phyloP scores from a whole-genome alignment of 2,329 filamentous ascomycete species.

The Fonsecaea nubica region DNA sequence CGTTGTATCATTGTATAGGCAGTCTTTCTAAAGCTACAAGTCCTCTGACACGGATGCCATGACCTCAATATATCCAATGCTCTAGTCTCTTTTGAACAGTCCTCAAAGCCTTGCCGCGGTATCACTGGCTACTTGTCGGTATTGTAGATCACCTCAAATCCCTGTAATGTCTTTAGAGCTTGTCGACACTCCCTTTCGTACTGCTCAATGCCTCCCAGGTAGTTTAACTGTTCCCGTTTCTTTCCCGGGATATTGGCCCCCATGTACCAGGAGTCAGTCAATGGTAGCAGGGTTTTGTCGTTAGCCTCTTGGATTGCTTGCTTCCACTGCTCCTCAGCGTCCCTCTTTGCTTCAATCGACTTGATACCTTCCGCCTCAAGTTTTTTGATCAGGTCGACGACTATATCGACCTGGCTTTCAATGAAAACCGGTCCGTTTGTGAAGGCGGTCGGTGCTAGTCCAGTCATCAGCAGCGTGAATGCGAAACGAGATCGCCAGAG shows the following conservation, averaged over 20 bases:
- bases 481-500: neutral
- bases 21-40: no score
- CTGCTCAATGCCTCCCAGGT: slow-evolving; percentile 22
- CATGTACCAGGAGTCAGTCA: slow-evolving; percentile 63
- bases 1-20: no score
- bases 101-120: no score
- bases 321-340: slow-evolving; percentile 26
- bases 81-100: no score
- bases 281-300: slow-evolving; percentile 55
- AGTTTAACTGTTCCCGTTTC: slow-evolving; percentile 55
- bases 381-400: slow-evolving; percentile 19
- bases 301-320: slow-evolving; percentile 47
- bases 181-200: slow-evolving; percentile 19
- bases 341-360: slow-evolving; percentile 4
- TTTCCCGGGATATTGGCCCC: slow-evolving; percentile 62
- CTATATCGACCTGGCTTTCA: slow-evolving; percentile 63
- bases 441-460: slow-evolving; percentile 53
- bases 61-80: no score
- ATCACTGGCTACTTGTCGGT: neutral
- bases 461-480: neutral
- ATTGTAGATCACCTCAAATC: slow-evolving; percentile 6
- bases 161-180: slow-evolving; percentile 19
- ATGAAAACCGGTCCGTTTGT: slow-evolving; percentile 58
- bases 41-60: no score
- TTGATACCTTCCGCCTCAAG: neutral